Conservation (phyloP, 2,329 filamentous ascomycete genomes). For the Gaeumannomyces tritici region DNA sequence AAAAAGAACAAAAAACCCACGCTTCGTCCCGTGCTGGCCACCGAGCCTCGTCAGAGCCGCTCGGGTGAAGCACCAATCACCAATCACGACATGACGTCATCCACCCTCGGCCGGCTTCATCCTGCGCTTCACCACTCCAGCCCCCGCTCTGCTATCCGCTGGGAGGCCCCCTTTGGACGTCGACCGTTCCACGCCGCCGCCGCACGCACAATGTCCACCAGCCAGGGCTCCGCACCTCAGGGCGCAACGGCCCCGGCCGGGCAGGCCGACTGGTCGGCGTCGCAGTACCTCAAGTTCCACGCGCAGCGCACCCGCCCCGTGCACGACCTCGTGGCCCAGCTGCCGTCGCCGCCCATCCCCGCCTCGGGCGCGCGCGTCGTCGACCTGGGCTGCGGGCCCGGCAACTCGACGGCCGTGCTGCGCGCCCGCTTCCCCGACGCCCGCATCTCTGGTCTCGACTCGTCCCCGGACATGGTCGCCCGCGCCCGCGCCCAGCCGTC, state of each 20-base stretch:
- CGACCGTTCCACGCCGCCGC: not conserved
- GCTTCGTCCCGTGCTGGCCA: too few species aligned
- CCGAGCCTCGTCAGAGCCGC: not conserved
- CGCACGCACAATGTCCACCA: not conserved
- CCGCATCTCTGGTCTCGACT: conserved; percentile 40
- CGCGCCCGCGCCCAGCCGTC: conserved; percentile 26
- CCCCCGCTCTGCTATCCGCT: not conserved
- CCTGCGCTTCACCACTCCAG: not conserved
- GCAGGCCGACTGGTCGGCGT: conserved; percentile 34
- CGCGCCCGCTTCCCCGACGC: conserved; percentile 35
- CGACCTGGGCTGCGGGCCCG: conserved; percentile 52
- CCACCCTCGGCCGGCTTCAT: not conserved
- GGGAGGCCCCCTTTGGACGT: too few species aligned
- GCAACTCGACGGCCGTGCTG: conserved; percentile 45
- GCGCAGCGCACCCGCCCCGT: conserved; percentile 42
- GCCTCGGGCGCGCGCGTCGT: conserved; percentile 31
- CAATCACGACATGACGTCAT: not conserved
- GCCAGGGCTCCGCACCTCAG: not conserved
- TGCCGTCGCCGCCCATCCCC: conserved; percentile 21
- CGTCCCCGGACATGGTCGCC: conserved; percentile 43
- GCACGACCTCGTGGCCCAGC: conserved; percentile 39
- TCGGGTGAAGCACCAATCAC: too few species aligned
- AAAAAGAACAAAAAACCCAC: not conserved
- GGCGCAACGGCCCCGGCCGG: too few species aligned
- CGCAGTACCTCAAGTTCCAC: conserved; percentile 46